Base-by-base conservation (phyloP, 2,329 filamentous ascomycete genomes). In the Colletotrichum cuscutae region DNA sequence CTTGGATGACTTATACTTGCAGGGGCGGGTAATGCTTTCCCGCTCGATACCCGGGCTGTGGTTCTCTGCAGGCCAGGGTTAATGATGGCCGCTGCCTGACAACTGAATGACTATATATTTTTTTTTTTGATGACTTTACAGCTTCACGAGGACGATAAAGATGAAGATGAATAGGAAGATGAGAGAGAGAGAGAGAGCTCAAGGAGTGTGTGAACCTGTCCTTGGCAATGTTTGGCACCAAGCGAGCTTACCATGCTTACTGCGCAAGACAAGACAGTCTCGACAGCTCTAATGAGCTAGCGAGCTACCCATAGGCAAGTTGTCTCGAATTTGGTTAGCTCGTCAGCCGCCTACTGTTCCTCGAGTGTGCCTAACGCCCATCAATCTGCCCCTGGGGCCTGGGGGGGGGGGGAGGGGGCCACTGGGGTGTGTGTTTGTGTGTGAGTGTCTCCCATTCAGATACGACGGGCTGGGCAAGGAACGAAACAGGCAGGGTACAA, bases 401-500 rank as follows among this genome's bases (percentile, higher is more conserved):
- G 19, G 42, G 37, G 37, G 4, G 9, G 9, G 9, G 32, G 32
- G 32, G 32, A 1, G 24, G 24, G 35, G 35, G 35, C 13, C 32
- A 35, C 37, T 19, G 37, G 37, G 37, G 35, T 15, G 37, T 15
- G 35, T 37, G 35, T 37, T 4, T 37, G 35, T 37, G 35, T 5
- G 35, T 15, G 35, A 19, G 42, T n/a, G 19, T 12, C 53, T 56
- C 11, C 53, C 53, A 26, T 30, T 19, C 53, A 30, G 26, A 42
- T 8, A 22, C 19, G 24, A 24, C n/a, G 64, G 64, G 53, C 53
- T 35, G 56, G 56, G n/a, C 22, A 37, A 22, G 13, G 56, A 26
- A 53, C 11, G 56, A 60, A 67, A 26, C 64, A 42, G 15, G 32
- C 57, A 68, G 52, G 59, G 52, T 52, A 37, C 53, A 35, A 32